phyloP scores from a whole-genome alignment of 306 rosid genomes.

The Quercus agrifolia region DNA sequence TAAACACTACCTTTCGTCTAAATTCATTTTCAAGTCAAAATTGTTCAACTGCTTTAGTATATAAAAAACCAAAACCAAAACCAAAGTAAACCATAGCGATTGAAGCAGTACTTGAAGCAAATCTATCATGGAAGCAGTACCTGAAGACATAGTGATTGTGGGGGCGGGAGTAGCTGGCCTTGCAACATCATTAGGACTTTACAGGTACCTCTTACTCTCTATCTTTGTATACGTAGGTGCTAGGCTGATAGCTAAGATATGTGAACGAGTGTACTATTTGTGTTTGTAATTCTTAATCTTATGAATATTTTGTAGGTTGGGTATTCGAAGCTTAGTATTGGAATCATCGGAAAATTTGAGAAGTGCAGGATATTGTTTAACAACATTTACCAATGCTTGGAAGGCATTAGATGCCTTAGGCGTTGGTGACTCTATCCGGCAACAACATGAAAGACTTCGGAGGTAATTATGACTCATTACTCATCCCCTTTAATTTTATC shows the following conservation, averaged over 20 bases:
- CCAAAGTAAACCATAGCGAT: background rate
- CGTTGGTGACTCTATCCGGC: conserved; percentile 48
- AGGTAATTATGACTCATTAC: conserved; percentile 28
- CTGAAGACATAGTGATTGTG: conserved; percentile 65
- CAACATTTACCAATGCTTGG: conserved; percentile 68
- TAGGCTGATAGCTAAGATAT: too few relatives aligned
- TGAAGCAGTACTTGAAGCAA: background rate
- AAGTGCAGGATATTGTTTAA: conserved; percentile 52
- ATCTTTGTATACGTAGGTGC: background rate
- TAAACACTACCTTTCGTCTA: too few relatives aligned
- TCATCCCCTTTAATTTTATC: background rate
- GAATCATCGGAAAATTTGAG: conserved; percentile 63
- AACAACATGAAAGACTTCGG: conserved; percentile 30
- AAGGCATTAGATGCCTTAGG: conserved; percentile 74
- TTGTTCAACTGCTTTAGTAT: background rate
- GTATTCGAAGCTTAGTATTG: conserved; percentile 60
- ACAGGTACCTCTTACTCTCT: conserved; percentile 22
- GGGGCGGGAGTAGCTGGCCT: conserved; percentile 87
- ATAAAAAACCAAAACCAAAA: too few relatives aligned
- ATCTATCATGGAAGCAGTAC: conserved; percentile 23
- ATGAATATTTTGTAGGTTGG: conserved; percentile 31
- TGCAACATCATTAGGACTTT: conserved; percentile 60
- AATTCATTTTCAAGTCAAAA: too few relatives aligned
- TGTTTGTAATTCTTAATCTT: too few relatives aligned
- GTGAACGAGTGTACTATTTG: background rate